Conservation (phyloP, 2,329 filamentous ascomycete genomes). For the Beauveria brongniartii region DNA sequence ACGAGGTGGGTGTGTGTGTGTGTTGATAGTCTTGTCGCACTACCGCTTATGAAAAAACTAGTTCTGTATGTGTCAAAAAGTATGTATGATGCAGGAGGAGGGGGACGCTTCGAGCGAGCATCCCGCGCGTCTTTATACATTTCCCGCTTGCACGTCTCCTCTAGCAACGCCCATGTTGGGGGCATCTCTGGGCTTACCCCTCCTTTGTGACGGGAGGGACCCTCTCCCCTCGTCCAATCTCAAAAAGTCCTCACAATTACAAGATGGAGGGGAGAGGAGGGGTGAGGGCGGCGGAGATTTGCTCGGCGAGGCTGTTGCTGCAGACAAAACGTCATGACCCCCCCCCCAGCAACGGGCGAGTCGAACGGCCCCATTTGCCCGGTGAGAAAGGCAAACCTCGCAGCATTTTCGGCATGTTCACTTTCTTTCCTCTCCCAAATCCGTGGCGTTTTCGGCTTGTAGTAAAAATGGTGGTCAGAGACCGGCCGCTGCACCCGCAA, state of each 20-base stretch:
- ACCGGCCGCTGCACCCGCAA: no score
- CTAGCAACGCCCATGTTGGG: not conserved
- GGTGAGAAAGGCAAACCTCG: not conserved
- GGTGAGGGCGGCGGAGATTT: not conserved
- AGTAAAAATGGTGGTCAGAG: no score
- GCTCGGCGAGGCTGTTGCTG: not conserved
- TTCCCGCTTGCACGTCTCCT: not conserved
- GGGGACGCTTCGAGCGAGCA: not conserved
- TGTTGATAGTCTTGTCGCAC: not conserved
- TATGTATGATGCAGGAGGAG: conserved; percentile 1
- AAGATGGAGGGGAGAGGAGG: not conserved
- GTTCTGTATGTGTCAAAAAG: conserved; percentile 9
- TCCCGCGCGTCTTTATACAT: conserved; percentile 1
- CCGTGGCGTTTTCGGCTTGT: no score
- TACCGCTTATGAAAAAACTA: not conserved
- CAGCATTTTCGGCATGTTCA: not conserved
- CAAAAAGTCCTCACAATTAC: not conserved
- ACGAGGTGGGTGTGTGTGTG: not conserved
- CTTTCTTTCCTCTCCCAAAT: no score
- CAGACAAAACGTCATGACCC: no score
- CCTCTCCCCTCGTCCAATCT: not conserved
- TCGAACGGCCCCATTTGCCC: no score
- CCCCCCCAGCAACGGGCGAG: no score
- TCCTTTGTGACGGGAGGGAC: not conserved
- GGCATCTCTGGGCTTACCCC: not conserved